phyloP scores from a whole-genome alignment of 129 eudicot species.

The Lonicera japonica region DNA sequence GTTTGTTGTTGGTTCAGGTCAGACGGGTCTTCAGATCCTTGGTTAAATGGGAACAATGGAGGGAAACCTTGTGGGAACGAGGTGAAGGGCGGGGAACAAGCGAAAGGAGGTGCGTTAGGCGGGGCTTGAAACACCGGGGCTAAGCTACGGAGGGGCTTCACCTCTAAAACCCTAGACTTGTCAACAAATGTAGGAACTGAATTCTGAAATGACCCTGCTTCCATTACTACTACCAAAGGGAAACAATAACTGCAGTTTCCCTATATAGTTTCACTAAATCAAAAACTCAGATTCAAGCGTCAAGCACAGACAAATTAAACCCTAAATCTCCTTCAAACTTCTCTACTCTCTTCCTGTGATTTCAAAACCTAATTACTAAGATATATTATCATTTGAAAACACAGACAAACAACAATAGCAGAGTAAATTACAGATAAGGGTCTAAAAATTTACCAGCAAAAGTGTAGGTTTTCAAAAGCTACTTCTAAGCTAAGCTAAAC shows the following conservation, averaged over 20 bases:
- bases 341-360: constrained; percentile 6
- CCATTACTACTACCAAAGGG: background rate
- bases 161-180: constrained; percentile 40
- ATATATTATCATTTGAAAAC: too few relatives aligned
- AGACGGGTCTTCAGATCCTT: constrained; percentile 11
- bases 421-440: too few relatives aligned
- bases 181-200: constrained; percentile 34
- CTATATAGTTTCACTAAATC: background rate
- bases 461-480: too few relatives aligned
- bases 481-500: too few relatives aligned
- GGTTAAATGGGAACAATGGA: constrained; percentile 44
- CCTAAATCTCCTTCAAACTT: background rate
- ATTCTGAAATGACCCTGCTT: constrained; percentile 11
- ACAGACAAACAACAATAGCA: too few relatives aligned
- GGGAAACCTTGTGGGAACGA: constrained; percentile 50
- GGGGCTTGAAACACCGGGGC: constrained; percentile 41
- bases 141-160: constrained; percentile 48
- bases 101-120: constrained; percentile 42
- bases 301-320: background rate
- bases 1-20: constrained; percentile 16
- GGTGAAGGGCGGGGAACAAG: constrained; percentile 38
- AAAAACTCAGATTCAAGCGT: background rate
- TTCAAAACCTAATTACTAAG: too few relatives aligned
- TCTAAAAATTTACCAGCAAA: too few relatives aligned
- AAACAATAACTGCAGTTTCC: background rate